Evolutionary conservation across 164 flowering plant species (phyloP).

Genomic region (Kingdonia uniflora): DNA sequence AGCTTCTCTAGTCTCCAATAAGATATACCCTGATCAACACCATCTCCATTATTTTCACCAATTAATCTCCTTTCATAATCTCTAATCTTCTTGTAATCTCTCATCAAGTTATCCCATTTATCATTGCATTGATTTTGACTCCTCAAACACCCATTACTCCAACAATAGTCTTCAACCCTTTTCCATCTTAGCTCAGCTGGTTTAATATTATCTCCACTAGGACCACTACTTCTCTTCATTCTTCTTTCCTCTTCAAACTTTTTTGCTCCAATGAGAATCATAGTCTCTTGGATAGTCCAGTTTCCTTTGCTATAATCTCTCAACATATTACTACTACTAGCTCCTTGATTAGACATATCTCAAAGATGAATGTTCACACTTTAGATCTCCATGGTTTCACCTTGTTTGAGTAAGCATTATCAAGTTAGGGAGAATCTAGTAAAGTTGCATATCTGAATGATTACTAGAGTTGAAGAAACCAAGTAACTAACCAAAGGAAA

Average conservation of each 20-base stretch:
- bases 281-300: conserved; percentile 67
- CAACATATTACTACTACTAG: conserved; percentile 24
- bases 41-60: conserved; percentile 14
- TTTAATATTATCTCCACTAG: conserved; percentile 7
- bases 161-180: conserved; percentile 83
- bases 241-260: conserved; percentile 73
- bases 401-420: neutral
- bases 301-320: conserved; percentile 84
- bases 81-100: conserved; percentile 85
- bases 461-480: too few relatives aligned
- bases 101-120: conserved; percentile 86
- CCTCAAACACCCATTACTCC: conserved; percentile 60
- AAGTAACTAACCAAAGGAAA: too few relatives aligned
- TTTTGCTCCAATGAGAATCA: conserved; percentile 66
- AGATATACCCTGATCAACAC: conserved; percentile 16
- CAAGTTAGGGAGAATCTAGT: too few relatives aligned
- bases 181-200: conserved; percentile 73
- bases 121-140: conserved; percentile 91
- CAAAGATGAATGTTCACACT: neutral
- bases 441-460: too few relatives aligned
- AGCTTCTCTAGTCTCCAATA: conserved; percentile 70
- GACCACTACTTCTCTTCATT: conserved; percentile 26
- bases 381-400: neutral
- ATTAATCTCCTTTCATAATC: conserved; percentile 42
- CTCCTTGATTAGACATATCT: conserved; percentile 1